Percentiles rank a stretch among this genome's conserved stretches.
Evolutionary conservation across 495 filamentous ascomycete genomes (phyloP).

Genomic region (Hyaloscypha bicolor): DNA sequence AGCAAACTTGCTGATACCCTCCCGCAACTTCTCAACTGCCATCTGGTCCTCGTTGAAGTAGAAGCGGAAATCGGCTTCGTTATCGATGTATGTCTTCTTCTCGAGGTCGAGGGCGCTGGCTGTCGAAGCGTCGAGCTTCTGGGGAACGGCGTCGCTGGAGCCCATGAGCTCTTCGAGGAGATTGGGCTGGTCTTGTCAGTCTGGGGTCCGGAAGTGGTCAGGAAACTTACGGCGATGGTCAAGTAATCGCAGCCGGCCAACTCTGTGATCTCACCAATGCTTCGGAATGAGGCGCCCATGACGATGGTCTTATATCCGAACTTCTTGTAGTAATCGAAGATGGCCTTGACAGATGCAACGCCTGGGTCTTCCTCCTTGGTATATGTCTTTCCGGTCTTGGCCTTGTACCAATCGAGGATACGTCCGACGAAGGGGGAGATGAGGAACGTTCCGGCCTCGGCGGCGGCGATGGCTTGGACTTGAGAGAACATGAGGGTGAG

Average conservation of each 20-base stretch:
- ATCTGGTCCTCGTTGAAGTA: conserved; percentile 99
- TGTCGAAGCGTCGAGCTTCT: conserved; percentile 81
- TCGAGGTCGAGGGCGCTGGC: conserved; percentile 72
- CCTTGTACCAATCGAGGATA: conserved; percentile 99
- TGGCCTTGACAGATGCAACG: conserved; percentile 90
- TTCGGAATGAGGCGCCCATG: conserved; percentile 99
- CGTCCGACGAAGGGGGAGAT: conserved; percentile 99
- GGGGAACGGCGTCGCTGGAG: conserved; percentile 73
- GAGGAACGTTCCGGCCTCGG: conserved; percentile 96
- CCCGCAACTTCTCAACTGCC: conserved; percentile 97
- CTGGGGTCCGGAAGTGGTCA: neutral
- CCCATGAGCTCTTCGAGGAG: conserved; percentile 93
- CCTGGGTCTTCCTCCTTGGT: conserved; percentile 87
- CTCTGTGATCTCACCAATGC: conserved; percentile 94
- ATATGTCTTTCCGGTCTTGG: conserved; percentile 90
- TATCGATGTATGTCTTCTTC: conserved; percentile 88
- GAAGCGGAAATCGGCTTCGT: conserved; percentile 94
- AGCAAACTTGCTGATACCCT: conserved; percentile 99
- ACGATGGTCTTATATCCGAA: conserved; percentile 97
- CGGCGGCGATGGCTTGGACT: conserved; percentile 92
- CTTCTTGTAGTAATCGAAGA: conserved; percentile 99
- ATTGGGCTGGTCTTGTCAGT: conserved; percentile 62
- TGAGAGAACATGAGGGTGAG: conserved; percentile 98
- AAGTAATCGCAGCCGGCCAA: conserved; percentile 98
- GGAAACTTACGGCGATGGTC: conserved; percentile 77